These are phyloP conservation scores for Acorus calamus DNA, from an alignment of 106 monocot species.

Conservation along the genomic window DNA sequence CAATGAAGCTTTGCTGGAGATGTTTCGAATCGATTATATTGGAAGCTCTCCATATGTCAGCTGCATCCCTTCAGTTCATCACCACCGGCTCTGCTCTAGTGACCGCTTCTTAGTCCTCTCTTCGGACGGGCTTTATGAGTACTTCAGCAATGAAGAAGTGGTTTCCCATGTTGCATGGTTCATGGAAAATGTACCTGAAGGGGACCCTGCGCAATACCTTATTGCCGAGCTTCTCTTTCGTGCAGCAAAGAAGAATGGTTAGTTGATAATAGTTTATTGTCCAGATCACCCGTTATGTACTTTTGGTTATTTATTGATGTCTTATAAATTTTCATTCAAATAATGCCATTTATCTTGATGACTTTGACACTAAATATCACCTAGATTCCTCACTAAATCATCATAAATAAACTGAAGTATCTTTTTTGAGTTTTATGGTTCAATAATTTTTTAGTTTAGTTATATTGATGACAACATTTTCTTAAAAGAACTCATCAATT, in stretches of 20 bases:
- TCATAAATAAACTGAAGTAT: too few species aligned
- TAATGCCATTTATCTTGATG: too few species aligned
- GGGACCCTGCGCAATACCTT: conserved; percentile 95
- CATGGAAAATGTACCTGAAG: conserved; percentile 80
- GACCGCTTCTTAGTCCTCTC: conserved; percentile 83
- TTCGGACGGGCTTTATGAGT: conserved; percentile 95
- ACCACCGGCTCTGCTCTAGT: conserved; percentile 66
- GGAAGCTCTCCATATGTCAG: conserved; percentile 73
- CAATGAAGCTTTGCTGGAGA: conserved; percentile 84
- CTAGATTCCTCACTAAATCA: too few species aligned
- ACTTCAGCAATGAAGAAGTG: conserved; percentile 96
- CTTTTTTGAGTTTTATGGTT: too few species aligned
- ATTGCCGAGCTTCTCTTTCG: conserved; percentile 76
- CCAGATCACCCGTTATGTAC: too few species aligned
- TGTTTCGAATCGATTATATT: conserved; percentile 78
- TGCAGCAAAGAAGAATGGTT: conserved; percentile 89
- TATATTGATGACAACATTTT: too few species aligned
- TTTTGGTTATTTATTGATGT: background rate
- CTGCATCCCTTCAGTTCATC: conserved; percentile 65
- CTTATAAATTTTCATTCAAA: too few species aligned
- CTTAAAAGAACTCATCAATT: too few species aligned
- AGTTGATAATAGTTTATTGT: background rate
- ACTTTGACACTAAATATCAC: too few species aligned
- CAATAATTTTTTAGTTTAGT: too few species aligned
- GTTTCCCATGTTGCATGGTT: conserved; percentile 90